Percentiles rank a stretch among this genome's conserved stretches.
phyloP scores from a whole-genome alignment of 257 asterid genomes.

The Petrea volubilis region DNA sequence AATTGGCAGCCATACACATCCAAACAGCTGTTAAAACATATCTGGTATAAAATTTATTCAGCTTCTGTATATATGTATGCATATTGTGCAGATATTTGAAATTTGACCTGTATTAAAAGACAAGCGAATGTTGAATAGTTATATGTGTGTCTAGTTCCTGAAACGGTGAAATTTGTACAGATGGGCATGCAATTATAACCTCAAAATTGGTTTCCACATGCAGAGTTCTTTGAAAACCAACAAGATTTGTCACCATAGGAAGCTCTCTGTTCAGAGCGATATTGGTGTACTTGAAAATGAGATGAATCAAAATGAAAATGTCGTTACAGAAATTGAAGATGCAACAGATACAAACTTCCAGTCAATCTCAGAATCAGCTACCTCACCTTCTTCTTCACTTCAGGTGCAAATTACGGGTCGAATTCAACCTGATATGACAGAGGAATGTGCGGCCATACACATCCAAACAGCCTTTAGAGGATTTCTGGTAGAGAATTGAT shows the following conservation, averaged over 20 bases:
- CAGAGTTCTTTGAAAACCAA: constrained; percentile 51
- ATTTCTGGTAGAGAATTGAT: constrained; percentile 54
- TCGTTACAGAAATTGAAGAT: constrained; percentile 42
- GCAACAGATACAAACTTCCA: constrained; percentile 36
- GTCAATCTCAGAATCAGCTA: constrained; percentile 41
- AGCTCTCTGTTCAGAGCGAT: constrained; percentile 52
- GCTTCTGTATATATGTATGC: too few relatives aligned
- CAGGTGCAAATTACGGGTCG: constrained; percentile 50
- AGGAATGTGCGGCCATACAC: constrained; percentile 67
- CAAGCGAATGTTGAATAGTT: not conserved
- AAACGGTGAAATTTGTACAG: not conserved
- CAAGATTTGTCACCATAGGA: constrained; percentile 57
- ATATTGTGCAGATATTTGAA: not conserved
- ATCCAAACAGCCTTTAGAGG: constrained; percentile 76
- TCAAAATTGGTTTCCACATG: constrained; percentile 9
- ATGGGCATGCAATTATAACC: constrained; percentile 19
- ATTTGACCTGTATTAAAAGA: not conserved
- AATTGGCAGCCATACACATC: constrained; percentile 64
- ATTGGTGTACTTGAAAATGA: constrained; percentile 39
- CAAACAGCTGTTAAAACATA: constrained; percentile 68
- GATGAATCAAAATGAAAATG: constrained; percentile 38
- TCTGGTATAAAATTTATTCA: constrained; percentile 42
- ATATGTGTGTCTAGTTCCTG: not conserved
- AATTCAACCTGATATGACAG: constrained; percentile 35
- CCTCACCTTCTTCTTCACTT: constrained; percentile 52